Evolutionary conservation across 805 yeast species (phyloP).

Genomic region (Isabelozyma heimii): DNA sequence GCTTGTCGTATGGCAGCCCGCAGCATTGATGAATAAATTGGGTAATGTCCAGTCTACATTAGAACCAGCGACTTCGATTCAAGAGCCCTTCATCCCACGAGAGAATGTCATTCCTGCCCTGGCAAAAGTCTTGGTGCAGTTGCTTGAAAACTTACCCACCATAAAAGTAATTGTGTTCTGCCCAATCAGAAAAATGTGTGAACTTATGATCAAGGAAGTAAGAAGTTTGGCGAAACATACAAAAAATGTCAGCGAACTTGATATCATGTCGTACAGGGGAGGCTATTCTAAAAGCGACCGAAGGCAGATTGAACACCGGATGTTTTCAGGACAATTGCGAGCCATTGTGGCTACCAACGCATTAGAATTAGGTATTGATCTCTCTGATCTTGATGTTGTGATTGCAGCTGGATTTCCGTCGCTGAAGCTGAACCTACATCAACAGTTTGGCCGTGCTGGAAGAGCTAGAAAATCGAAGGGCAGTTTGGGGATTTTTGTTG

Average conservation of each 20-base stretch:
- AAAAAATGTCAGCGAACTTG: conserved; percentile 36
- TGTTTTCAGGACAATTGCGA: conserved; percentile 82
- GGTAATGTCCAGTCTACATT: conserved; percentile 35
- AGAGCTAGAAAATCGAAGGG: conserved; percentile 68
- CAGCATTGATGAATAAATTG: conserved; percentile 52
- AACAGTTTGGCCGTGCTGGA: conserved; percentile 97
- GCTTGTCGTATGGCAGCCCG: conserved; percentile 83
- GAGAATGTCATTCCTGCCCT: conserved; percentile 73
- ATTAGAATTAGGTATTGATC: conserved; percentile 90
- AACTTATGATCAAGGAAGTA: conserved; percentile 80
- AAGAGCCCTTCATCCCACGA: conserved; percentile 34
- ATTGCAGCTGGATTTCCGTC: conserved; percentile 90
- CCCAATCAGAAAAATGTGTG: conserved; percentile 82
- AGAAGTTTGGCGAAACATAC: conserved; percentile 36
- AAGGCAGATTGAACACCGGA: conserved; percentile 79
- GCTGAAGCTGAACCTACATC: conserved; percentile 83
- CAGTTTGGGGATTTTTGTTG: conserved; percentile 80
- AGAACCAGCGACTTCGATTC: neutral
- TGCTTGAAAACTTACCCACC: conserved; percentile 51
- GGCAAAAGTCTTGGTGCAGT: conserved; percentile 66
- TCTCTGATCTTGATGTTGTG: conserved; percentile 90
- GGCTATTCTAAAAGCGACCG: conserved; percentile 89
- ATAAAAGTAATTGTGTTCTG: conserved; percentile 89
- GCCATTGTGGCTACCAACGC: conserved; percentile 96
- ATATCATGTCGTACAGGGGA: conserved; percentile 90